Base-by-base conservation (phyloP, 495 filamentous ascomycete species). In the Cenococcum geophilum region DNA sequence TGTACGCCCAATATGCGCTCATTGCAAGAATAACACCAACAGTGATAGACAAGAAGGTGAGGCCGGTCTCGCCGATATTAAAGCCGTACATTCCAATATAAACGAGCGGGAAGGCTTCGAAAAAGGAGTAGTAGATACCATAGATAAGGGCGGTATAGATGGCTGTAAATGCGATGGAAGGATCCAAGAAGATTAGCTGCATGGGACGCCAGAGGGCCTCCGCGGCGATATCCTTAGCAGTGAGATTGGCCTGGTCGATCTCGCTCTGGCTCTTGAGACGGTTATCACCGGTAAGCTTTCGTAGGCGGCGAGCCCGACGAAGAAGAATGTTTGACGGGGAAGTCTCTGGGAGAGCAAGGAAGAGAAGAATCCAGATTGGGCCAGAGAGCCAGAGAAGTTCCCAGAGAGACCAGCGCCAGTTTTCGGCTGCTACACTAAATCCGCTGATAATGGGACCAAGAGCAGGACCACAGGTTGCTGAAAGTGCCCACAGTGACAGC, bases 61-160 rank as follows among this genome's bases (percentile, higher is more conserved):
- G 76, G 50, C 86, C 85, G 58, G 80, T 73, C 60, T 81, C 63
- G 50, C 86, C 86, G 22, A 83, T 73, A 59, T 76, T 81, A 74
- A 89, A 85, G 67, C 71, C 70, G 74, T 88, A 88, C 60, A 79
- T 75, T 57, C 74, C 77, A 1, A 78, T 77, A 74, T 86, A 89
- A 54, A 89, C 84, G n/a, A 89, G 73, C 2, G 86, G 85, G 76
- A 89, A 88, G 63, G 81, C 83, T 68, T 88, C 86, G 76, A 88
- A 88, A 78, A 86, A 87, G 64, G 76, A 79, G 71, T 87, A 87
- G 73, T 82, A 86, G 72, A 87, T 87, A 32, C 78, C 83, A 72
- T 87, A 86, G 60, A 82, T 79, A 56, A 88, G 76, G 18, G 80
- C 78, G 0, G 80, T 83, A 72, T 87, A 88, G 51, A 80, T 56